Conservation (phyloP, 2,329 filamentous ascomycete genomes). For the Talaromyces atroroseus region DNA sequence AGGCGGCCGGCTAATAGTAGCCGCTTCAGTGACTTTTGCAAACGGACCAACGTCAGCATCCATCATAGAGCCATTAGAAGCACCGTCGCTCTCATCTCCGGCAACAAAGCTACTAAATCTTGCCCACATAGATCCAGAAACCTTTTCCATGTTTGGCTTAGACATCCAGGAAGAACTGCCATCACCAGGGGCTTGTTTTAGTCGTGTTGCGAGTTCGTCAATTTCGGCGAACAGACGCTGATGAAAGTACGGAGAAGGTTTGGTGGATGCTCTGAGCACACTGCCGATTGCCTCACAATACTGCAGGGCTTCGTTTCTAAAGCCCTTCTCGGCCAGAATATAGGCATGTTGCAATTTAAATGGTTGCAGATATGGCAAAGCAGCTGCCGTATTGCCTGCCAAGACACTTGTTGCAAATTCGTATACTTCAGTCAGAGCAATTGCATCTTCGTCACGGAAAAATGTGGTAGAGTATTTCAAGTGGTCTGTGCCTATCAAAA, state of each 20-base stretch:
- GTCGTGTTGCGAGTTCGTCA: constrained; percentile 74
- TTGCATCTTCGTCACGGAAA: constrained; percentile 72
- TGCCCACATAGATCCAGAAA: constrained; percentile 82
- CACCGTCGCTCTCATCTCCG: constrained; percentile 73
- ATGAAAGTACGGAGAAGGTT: constrained; percentile 82
- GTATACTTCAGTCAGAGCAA: constrained; percentile 94
- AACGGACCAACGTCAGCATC: constrained; percentile 70
- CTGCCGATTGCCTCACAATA: constrained; percentile 82
- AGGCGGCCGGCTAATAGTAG: constrained; percentile 67
- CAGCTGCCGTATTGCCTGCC: constrained; percentile 50
- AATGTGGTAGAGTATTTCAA: constrained; percentile 64
- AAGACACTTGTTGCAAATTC: constrained; percentile 80
- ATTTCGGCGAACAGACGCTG: constrained; percentile 65
- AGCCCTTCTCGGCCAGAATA: constrained; percentile 75
- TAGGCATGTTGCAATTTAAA: constrained; percentile 91
- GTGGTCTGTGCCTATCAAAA: constrained; percentile 81
- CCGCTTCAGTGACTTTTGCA: constrained; percentile 69
- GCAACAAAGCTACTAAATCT: constrained; percentile 96
- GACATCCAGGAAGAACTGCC: constrained; percentile 82
- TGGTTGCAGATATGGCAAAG: constrained; percentile 74
- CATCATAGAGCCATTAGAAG: constrained; percentile 52
- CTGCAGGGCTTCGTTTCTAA: constrained; percentile 73
- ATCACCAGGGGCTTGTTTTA: constrained; percentile 81
- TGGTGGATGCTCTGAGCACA: constrained; percentile 73
- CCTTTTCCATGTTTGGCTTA: constrained; percentile 92